Base-by-base conservation (phyloP, 768 basidiomycete genomes). In the Termitomyces sp. region DNA sequence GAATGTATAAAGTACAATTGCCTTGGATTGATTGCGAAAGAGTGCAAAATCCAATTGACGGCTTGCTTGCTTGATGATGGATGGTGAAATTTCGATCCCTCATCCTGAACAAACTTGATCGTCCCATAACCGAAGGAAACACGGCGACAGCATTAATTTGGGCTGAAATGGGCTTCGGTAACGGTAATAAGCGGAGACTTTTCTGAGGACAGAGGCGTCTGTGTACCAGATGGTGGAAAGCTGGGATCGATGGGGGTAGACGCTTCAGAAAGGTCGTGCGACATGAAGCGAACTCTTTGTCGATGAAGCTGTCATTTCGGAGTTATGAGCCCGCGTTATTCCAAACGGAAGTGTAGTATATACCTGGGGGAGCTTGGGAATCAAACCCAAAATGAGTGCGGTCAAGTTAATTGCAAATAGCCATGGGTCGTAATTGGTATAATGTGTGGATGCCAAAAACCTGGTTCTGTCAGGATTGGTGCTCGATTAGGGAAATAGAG, bases 361-460 rank as follows among this genome's bases (percentile, higher is more conserved):
- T 73, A 95, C 95, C 75, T 90, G 86, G 44, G 97, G 97, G n/a
- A 98, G 81, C 74, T 98, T 98, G 32, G 97, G 95, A 63, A 97
- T 87, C 61, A 98, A 83, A 28, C 91, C 90, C 61, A 95, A 77
- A 38, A 82, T 71, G 14, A 91, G 79, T 2, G 93, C 89, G 3
- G 89, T 77, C 61, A 98, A 80, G 68, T 98, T 98, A 69, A 99
- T 76, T 36, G 90, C 86, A 70, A 99, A 99, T 55, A 96, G 67
- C 83, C 91, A 94, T 9, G 92, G 94, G 65, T 99, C 87, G 74
- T 98, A 99, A 67, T 93, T 87, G 18, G 95, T 98, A 79, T 98
- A 99, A 71, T 99, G 97, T 0, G 97, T 99, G 18, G 97, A 98
- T 43, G 91, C 87, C 30, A 99, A 82, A 77, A 99, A 99, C 35